Percentiles rank a stretch among this genome's conserved stretches.
phyloP scores from a whole-genome alignment of 331 rosid species.

The Malus hybrid region DNA sequence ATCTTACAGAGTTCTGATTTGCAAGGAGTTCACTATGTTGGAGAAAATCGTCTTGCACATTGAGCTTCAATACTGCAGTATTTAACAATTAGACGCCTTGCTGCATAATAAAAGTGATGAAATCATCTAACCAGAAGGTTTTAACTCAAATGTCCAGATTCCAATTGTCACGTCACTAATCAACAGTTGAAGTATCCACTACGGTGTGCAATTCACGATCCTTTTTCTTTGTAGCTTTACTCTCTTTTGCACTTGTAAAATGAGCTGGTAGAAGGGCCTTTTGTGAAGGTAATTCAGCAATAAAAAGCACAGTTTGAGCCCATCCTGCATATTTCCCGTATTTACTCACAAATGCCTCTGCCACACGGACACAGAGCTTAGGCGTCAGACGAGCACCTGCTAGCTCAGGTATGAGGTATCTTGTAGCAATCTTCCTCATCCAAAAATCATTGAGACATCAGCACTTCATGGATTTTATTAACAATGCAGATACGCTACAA shows the following conservation, averaged over 20 bases:
- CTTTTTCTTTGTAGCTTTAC: constrained; percentile 31
- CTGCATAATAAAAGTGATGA: not conserved
- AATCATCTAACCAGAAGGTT: not conserved
- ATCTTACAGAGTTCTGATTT: not conserved
- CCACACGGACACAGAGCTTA: constrained; percentile 64
- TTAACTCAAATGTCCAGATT: not conserved
- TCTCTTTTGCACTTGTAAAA: constrained; percentile 31
- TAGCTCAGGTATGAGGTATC: constrained; percentile 84
- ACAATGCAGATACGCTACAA: not conserved
- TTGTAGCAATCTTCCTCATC: constrained; percentile 78
- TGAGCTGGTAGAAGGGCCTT: constrained; percentile 55
- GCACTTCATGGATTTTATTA: not conserved
- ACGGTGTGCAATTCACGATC: constrained; percentile 3
- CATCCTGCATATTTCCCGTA: constrained; percentile 96
- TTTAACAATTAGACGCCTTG: too few species aligned
- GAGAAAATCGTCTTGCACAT: not conserved
- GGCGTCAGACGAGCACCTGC: constrained; percentile 82
- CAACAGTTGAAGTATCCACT: not conserved
- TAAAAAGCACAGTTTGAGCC: constrained; percentile 89
- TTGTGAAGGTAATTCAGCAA: constrained; percentile 90
- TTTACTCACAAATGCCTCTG: constrained; percentile 77
- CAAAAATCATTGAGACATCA: constrained; percentile 9
- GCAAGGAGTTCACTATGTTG: not conserved
- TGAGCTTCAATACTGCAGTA: too few species aligned
- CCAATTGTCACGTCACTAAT: not conserved